phyloP scores from a whole-genome alignment of 2,329 filamentous ascomycete species.

The Elsinoe arachidis region DNA sequence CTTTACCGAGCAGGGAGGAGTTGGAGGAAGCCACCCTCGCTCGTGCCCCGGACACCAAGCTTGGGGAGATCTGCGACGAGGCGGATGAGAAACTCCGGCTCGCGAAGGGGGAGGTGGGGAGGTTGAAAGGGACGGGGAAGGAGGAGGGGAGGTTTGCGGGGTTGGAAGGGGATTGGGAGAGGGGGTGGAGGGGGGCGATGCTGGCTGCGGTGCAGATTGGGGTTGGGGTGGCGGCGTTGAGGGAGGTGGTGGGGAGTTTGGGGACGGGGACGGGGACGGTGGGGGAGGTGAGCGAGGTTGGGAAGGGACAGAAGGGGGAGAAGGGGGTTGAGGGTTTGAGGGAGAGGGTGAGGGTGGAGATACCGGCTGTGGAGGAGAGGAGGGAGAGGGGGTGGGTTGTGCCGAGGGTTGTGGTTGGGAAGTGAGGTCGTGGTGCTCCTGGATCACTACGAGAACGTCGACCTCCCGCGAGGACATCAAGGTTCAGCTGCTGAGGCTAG shows the following conservation, averaged over 20 bases:
- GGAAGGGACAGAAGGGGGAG: too few species aligned
- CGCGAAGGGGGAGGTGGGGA: conserved; percentile 29
- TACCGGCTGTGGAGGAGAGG: conserved; percentile 32
- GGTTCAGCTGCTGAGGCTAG: too few species aligned
- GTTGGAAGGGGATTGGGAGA: conserved; percentile 30
- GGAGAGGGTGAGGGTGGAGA: conserved; percentile 23
- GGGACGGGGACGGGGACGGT: conserved; percentile 9
- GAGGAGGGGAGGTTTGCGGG: conserved; percentile 28
- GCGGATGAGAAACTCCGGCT: conserved; percentile 25
- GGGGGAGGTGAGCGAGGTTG: conserved; percentile 15
- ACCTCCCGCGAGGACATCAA: too few species aligned
- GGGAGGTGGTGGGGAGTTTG: conserved; percentile 18
- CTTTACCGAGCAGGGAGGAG: conserved; percentile 55
- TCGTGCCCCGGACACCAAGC: background rate
- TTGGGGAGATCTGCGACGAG: conserved; percentile 12
- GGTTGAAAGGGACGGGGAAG: conserved; percentile 31
- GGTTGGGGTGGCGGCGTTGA: conserved; percentile 22
- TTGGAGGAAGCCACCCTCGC: conserved; percentile 36
- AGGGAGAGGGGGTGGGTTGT: conserved; percentile 41
- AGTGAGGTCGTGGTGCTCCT: background rate
- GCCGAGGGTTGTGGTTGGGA: conserved; percentile 27
- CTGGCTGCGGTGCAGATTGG: conserved; percentile 25
- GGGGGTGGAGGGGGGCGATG: conserved; percentile 26
- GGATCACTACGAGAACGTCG: too few species aligned
- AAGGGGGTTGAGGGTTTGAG: background rate